Percentiles rank a stretch among this genome's conserved stretches.
Conservation (phyloP, 2,329 filamentous ascomycete genomes). For the Trichoderma semiorbis region DNA sequence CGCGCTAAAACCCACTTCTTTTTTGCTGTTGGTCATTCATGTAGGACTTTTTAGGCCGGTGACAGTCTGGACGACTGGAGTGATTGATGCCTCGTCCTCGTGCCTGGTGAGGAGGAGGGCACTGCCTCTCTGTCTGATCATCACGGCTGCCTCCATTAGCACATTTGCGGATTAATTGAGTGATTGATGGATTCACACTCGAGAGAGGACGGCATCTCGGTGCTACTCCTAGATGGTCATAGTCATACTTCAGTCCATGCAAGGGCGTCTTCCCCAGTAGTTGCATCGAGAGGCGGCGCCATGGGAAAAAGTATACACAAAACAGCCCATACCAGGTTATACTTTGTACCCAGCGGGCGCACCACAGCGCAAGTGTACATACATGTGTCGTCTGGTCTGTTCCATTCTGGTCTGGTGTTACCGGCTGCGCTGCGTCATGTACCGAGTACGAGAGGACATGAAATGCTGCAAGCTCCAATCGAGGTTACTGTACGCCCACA, state of each 20-base stretch:
- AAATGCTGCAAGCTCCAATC: not conserved
- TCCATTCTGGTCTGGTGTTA: not conserved
- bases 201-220: not conserved
- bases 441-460: not conserved
- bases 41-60: conserved; percentile 6
- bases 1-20: not conserved
- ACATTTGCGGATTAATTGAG: not conserved
- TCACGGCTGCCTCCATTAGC: conserved; percentile 3
- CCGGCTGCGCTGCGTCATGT: not conserved
- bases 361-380: not conserved
- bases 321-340: not conserved
- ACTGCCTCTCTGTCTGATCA: not conserved
- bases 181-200: not conserved
- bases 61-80: not conserved
- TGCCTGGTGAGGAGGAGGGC: conserved; percentile 3
- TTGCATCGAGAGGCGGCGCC: conserved; percentile 6
- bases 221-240: not conserved
- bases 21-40: conserved; percentile 10
- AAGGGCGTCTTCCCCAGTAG: not conserved
- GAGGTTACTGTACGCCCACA: not conserved
- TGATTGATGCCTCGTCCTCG: not conserved
- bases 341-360: not conserved
- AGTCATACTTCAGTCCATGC: not conserved
- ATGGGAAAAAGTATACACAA: not conserved
- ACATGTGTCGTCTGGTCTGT: not conserved